These are phyloP conservation scores for Aureobasidium sp. DNA, from an alignment of 2,329 filamentous ascomycete species.

Conservation along the genomic window DNA sequence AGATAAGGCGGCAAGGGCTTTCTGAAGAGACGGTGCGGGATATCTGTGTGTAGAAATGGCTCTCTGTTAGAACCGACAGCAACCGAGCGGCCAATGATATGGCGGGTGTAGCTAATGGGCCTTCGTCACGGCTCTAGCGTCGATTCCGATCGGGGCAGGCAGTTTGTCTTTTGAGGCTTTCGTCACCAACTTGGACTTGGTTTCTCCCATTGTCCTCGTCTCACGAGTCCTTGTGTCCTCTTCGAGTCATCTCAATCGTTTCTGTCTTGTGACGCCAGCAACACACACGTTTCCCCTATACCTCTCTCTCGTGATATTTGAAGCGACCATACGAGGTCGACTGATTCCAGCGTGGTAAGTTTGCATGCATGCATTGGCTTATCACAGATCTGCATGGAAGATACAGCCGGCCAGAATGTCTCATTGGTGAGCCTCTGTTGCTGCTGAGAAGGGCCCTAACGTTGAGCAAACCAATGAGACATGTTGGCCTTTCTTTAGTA, in stretches of 20 bases:
- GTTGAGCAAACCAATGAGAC: conserved; percentile 8
- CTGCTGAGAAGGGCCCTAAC: conserved; percentile 7
- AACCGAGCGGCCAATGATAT: conserved; percentile 10
- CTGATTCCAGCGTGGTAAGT: conserved; percentile 13
- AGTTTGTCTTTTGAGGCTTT: conserved; percentile 11
- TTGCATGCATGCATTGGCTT: conserved; percentile 13
- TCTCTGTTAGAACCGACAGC: neutral
- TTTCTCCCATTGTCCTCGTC: conserved; percentile 10
- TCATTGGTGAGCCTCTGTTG: neutral
- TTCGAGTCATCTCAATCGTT: conserved; percentile 7
- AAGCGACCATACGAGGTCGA: neutral
- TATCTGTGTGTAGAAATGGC: neutral
- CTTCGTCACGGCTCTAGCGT: conserved; percentile 8
- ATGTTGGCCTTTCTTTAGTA: neutral
- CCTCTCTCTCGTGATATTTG: neutral
- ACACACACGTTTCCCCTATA: neutral
- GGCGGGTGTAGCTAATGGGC: conserved; percentile 8
- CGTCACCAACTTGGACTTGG: neutral
- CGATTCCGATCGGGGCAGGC: conserved; percentile 7
- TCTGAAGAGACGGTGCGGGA: neutral
- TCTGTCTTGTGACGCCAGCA: neutral
- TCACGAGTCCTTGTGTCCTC: conserved; percentile 4
- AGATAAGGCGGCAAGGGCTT: neutral
- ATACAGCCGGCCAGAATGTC: neutral
- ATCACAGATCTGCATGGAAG: conserved; percentile 11